Conservation (phyloP, 768 basidiomycete species). For the Leucocoprinus leucothites region DNA sequence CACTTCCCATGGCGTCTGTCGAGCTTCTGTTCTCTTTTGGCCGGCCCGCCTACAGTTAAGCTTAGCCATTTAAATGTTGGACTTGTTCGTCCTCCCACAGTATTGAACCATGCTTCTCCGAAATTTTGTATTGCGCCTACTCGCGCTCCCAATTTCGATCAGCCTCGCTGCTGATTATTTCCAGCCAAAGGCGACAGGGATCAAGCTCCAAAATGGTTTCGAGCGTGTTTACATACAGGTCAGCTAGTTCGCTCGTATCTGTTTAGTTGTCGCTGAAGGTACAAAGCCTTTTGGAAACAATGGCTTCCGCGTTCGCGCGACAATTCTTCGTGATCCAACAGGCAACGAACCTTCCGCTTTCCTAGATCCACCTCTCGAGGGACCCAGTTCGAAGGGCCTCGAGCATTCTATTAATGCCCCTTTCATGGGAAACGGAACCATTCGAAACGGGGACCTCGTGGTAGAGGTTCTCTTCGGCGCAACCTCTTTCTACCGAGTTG, state of each 20-base stretch:
- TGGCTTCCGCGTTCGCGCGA: conserved; percentile 33
- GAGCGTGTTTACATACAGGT: conserved; percentile 32
- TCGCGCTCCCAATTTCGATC: conserved; percentile 1
- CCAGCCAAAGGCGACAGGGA: conserved; percentile 27
- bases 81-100: background rate
- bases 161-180: conserved; percentile 15
- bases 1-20: background rate
- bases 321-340: conserved; percentile 31
- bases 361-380: conserved; percentile 34
- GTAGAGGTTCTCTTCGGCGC: conserved; percentile 22
- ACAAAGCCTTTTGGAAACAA: conserved; percentile 34
- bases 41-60: background rate
- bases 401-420: conserved; percentile 26
- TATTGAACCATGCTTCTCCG: background rate
- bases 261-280: background rate
- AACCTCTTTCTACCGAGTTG: conserved; percentile 28
- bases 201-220: conserved; percentile 33
- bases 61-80: background rate
- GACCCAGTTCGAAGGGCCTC: conserved; percentile 27
- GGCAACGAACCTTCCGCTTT: conserved; percentile 30
- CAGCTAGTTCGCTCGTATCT: background rate
- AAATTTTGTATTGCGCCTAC: background rate
- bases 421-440: conserved; percentile 25
- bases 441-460: conserved; percentile 31
- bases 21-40: conserved; percentile 1